Base-by-base conservation (phyloP, 2,329 filamentous ascomycete genomes). In the Parastagonospora nodorum region DNA sequence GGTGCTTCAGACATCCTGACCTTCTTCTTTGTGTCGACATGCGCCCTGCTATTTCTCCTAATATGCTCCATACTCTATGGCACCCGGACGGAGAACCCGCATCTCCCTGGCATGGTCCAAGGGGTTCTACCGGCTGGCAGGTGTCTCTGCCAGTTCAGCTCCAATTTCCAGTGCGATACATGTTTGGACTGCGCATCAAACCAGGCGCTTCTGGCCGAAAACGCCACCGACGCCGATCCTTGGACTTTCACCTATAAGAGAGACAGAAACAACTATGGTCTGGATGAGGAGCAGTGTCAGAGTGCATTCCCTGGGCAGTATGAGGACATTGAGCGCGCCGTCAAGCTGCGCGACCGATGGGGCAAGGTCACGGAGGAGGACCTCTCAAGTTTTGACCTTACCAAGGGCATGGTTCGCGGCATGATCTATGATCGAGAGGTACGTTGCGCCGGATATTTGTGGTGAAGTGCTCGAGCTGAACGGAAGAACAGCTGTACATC, bases 331-430 rank as follows among this genome's bases (percentile, higher is more conserved):
- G 58, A 64, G 44, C 57, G 64, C 42, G 67, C 68, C 8, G 59
- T 60, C 45, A 63, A 61, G 47, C 50, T 57, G 16, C 55, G 66
- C 16, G 56, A 52, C 30, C 51, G 50, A 28, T 63, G 57, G 55
- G 62, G 58, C 15, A 66, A 66, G 45, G 60, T 71, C 40, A 66
- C 57, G 2, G 55, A 67, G 51, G 46, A 53, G 39, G 63, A 70
- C 27, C 46, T 70, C 43, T 53, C 55, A 14, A 64, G 63, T 42
- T 67, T 69, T 39, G 60, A 64, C 16, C 45, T 69, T 29, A 62
- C 61, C 19, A 69, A 71, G 49, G 67, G 69, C 38, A 71, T 70
- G 67, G 67, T 72, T 40, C 60, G 67, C 12, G 67, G 58, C 29
- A 63, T 72, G 62, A 54, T 72, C 12, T 68, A 57, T 42, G 54